phyloP scores from a whole-genome alignment of 805 yeast genomes.

The Hanseniaspora lachancei region DNA sequence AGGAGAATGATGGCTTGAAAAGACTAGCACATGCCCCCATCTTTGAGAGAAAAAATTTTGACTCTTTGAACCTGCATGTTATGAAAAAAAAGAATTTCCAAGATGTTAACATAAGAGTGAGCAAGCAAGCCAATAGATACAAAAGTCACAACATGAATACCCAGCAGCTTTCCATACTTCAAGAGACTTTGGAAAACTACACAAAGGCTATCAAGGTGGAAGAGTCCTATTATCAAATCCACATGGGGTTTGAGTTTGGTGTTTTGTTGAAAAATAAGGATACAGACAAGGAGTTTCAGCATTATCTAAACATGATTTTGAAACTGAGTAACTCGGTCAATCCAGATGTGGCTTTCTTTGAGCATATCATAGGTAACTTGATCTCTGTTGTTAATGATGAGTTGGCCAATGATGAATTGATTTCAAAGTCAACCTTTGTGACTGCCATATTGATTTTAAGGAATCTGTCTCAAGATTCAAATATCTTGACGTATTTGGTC shows the following conservation, averaged over 20 bases:
- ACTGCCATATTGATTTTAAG: constrained; percentile 48
- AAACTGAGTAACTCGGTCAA: constrained; percentile 22
- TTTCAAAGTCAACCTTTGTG: constrained; percentile 19
- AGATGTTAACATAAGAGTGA: constrained; percentile 5
- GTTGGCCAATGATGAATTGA: neutral
- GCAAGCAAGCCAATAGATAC: constrained; percentile 9
- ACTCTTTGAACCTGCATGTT: constrained; percentile 2
- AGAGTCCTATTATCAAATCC: constrained; percentile 3
- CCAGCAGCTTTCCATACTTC: constrained; percentile 9
- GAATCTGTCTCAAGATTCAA: constrained; percentile 71
- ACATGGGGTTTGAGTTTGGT: constrained; percentile 6
- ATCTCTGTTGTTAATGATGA: neutral
- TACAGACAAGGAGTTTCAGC: constrained; percentile 5
- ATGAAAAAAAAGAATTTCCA: constrained; percentile 3
- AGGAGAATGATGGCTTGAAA: neutral
- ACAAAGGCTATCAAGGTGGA: constrained; percentile 3
- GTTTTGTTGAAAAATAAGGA: neutral
- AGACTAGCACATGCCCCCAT: neutral
- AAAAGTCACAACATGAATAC: constrained; percentile 2
- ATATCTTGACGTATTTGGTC: constrained; percentile 57
- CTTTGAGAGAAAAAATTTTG: constrained; percentile 6
- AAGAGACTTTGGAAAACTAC: constrained; percentile 3
- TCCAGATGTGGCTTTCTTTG: constrained; percentile 6
- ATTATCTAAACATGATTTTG: neutral
- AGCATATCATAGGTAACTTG: neutral